These are phyloP conservation scores for Arabis alpina DNA, from an alignment of 345 rosid species.

Conservation along the genomic window DNA sequence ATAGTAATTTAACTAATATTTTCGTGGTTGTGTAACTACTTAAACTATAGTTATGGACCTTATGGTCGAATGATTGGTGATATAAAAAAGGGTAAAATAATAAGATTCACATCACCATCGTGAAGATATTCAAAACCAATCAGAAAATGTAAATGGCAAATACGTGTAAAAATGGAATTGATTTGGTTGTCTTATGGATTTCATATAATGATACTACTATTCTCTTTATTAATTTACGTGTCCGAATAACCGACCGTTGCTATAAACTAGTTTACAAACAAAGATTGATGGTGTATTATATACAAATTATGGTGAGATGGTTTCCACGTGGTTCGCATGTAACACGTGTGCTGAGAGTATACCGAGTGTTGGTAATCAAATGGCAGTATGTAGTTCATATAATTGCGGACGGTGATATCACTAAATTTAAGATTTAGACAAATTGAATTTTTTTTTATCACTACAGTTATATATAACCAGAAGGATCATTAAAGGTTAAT, in stretches of 20 bases:
- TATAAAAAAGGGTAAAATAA: neutral
- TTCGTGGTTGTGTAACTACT: too few relatives aligned
- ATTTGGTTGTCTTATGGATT: constrained; percentile 8
- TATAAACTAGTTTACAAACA: too few relatives aligned
- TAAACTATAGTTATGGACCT: too few relatives aligned
- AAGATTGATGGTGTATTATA: too few relatives aligned
- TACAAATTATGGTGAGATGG: constrained; percentile 1
- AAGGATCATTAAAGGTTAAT: too few relatives aligned
- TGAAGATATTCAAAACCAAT: neutral
- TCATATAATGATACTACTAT: neutral
- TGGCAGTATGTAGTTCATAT: neutral
- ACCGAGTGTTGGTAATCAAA: constrained; percentile 6
- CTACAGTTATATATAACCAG: too few relatives aligned
- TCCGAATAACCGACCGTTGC: constrained; percentile 18
- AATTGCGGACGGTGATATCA: too few relatives aligned
- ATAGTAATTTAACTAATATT: too few relatives aligned
- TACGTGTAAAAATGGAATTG: constrained; percentile 34
- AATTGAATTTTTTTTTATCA: too few relatives aligned
- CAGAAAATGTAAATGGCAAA: neutral
- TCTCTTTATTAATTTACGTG: constrained; percentile 21
- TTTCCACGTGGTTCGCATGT: constrained; percentile 32
- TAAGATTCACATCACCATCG: neutral
- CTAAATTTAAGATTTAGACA: too few relatives aligned
- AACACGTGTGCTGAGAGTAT: constrained; percentile 25
- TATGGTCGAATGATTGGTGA: constrained; percentile 16